Percentiles rank a stretch among this genome's conserved stretches.
phyloP scores from a whole-genome alignment of 495 filamentous ascomycete genomes.

The Annulohypoxylon moriforme region DNA sequence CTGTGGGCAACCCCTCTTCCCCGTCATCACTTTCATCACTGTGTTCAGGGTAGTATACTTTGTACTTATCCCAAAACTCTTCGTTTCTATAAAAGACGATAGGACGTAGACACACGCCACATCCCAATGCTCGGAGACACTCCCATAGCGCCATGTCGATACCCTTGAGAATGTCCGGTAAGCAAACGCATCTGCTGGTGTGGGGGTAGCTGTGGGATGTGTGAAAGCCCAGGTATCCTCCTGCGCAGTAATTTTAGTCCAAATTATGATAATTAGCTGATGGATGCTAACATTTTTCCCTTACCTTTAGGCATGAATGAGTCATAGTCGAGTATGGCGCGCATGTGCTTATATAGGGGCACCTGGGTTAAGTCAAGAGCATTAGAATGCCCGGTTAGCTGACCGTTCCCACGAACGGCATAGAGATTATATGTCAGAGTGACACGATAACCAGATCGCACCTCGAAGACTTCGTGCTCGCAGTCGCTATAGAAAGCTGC shows the following conservation, averaged over 20 bases:
- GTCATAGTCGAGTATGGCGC: not conserved
- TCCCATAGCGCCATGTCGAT: not conserved
- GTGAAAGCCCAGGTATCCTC: not conserved
- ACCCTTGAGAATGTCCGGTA: not conserved
- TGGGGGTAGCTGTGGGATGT: not conserved
- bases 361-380: not conserved
- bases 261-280: not conserved
- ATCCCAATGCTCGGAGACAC: not conserved
- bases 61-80: too few relatives aligned
- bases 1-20: not conserved
- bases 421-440: slow-evolving; percentile 72
- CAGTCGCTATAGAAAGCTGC: slow-evolving; percentile 72
- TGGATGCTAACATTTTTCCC: not conserved
- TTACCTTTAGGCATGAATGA: not conserved
- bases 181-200: not conserved
- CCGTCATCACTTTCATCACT: not conserved
- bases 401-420: not conserved
- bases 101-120: not conserved
- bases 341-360: not conserved
- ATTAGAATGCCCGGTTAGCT: not conserved
- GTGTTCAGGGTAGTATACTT: too few relatives aligned
- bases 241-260: not conserved
- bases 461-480: slow-evolving; percentile 68
- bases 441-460: slow-evolving; percentile 63
- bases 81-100: too few relatives aligned